Evolutionary conservation across 371 early-diverging fungal species (phyloP).

Genomic region (Mortierella sp.): DNA sequence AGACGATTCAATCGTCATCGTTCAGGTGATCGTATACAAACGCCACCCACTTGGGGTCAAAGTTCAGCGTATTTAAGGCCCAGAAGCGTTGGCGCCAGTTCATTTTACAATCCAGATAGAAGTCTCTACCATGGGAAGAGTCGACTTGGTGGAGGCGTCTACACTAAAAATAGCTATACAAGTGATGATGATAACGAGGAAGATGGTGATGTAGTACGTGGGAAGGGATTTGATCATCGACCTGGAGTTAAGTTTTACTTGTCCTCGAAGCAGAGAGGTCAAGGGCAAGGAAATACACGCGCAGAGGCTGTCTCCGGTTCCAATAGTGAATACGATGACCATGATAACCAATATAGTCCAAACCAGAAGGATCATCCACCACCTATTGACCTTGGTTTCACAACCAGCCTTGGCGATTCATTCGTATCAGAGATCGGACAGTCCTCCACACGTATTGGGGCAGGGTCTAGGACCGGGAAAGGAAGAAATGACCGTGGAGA

Average conservation of each 20-base stretch:
- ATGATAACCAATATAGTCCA: not conserved
- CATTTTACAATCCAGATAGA: conserved; percentile 14
- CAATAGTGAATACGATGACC: conserved; percentile 19
- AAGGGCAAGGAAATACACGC: not conserved
- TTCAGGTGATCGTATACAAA: conserved; percentile 7
- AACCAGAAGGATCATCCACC: not conserved
- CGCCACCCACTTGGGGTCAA: conserved; percentile 28
- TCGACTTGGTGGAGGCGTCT: conserved; percentile 16
- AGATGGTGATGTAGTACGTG: not conserved
- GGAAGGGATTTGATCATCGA: not conserved
- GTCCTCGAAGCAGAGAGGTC: conserved; percentile 3
- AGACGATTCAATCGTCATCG: conserved; percentile 26
- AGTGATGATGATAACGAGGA: conserved; percentile 19
- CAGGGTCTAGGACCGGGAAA: not conserved
- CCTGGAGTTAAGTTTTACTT: conserved; percentile 28
- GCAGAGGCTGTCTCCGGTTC: conserved; percentile 15
- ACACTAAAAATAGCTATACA: conserved; percentile 1
- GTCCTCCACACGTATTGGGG: conserved; percentile 6
- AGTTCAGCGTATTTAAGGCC: conserved; percentile 28
- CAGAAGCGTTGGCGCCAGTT: not conserved
- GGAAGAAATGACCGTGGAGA: conserved; percentile 7
- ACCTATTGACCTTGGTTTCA: conserved; percentile 5
- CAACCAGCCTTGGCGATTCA: conserved; percentile 42
- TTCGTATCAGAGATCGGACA: conserved; percentile 53
- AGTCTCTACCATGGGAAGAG: conserved; percentile 17